Evolutionary conservation across 176 grass and related monocot genomes (phyloP).

Genomic region (Eremochloa ophiuroides): DNA sequence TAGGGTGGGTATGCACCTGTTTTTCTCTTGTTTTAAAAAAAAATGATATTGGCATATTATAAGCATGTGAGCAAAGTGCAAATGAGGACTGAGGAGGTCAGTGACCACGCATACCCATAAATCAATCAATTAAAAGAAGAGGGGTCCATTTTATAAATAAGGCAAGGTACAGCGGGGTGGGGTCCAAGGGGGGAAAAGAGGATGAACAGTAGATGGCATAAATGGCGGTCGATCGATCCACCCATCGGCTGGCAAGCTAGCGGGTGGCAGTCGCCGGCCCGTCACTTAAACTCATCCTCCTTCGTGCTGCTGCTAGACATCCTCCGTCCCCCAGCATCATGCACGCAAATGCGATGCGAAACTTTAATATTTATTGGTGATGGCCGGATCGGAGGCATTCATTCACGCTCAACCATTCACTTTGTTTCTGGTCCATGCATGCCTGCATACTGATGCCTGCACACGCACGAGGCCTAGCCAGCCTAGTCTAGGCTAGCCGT

Average conservation of each 20-base stretch:
- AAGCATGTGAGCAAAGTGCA: not conserved
- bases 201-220: constrained; percentile 47
- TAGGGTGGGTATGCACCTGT: not conserved
- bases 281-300: constrained; percentile 44
- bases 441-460: not conserved
- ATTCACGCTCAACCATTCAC: constrained; percentile 65
- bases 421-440: constrained; percentile 61
- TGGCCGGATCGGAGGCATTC: constrained; percentile 32
- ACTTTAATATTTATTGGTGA: constrained; percentile 49
- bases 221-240: constrained; percentile 25
- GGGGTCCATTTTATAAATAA: constrained; percentile 11
- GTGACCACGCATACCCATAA: constrained; percentile 34
- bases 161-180: not conserved
- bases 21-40: not conserved
- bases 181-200: not conserved
- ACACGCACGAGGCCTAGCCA: not conserved
- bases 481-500: not conserved
- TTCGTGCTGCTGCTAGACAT: not conserved
- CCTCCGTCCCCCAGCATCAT: not conserved
- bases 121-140: constrained; percentile 9
- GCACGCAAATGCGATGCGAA: constrained; percentile 12
- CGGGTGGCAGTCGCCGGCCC: constrained; percentile 45
- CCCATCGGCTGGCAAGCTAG: constrained; percentile 34
- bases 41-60: not conserved
- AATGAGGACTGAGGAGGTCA: not conserved